Conservation (phyloP, 108 stramenopile species). For the Nitzschia sp. region DNA sequence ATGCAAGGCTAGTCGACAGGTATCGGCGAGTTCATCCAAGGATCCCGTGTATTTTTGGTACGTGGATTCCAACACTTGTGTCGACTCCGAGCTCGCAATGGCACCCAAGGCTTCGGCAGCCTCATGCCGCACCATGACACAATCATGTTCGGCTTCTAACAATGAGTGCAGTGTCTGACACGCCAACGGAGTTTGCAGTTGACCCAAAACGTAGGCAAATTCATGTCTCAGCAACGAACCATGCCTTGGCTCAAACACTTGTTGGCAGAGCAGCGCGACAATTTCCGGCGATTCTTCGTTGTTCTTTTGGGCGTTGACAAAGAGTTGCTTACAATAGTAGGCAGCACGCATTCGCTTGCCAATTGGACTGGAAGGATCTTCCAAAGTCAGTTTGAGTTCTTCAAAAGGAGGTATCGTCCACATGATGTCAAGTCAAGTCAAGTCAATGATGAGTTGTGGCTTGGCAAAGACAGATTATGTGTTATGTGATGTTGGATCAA, state of each 20-base stretch:
- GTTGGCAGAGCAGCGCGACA: slow-evolving; percentile 46
- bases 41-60: slow-evolving; percentile 40
- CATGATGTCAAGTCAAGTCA: too few species aligned
- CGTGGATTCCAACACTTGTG: slow-evolving; percentile 38
- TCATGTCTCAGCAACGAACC: slow-evolving; percentile 95
- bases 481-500: too few species aligned
- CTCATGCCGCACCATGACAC: slow-evolving; percentile 97
- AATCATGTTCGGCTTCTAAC: slow-evolving; percentile 48
- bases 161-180: slow-evolving; percentile 52
- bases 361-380: slow-evolving; percentile 68
- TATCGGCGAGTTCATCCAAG: slow-evolving; percentile 84
- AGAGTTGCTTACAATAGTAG: slow-evolving; percentile 61
- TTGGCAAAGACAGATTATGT: too few species aligned
- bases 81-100: slow-evolving; percentile 56
- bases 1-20: slow-evolving; percentile 87
- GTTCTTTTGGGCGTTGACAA: slow-evolving; percentile 8
- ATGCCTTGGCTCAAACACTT: slow-evolving; percentile 51
- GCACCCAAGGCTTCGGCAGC: slow-evolving; percentile 93
- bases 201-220: slow-evolving; percentile 97
- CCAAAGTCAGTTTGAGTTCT: slow-evolving; percentile 42
- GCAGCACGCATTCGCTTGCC: slow-evolving; percentile 91
- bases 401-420: slow-evolving; percentile 65
- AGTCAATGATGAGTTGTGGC: too few species aligned
- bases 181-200: slow-evolving; percentile 77
- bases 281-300: slow-evolving; percentile 27